phyloP scores from a whole-genome alignment of 2,329 filamentous ascomycete genomes.

The Trichoderma sp. region DNA sequence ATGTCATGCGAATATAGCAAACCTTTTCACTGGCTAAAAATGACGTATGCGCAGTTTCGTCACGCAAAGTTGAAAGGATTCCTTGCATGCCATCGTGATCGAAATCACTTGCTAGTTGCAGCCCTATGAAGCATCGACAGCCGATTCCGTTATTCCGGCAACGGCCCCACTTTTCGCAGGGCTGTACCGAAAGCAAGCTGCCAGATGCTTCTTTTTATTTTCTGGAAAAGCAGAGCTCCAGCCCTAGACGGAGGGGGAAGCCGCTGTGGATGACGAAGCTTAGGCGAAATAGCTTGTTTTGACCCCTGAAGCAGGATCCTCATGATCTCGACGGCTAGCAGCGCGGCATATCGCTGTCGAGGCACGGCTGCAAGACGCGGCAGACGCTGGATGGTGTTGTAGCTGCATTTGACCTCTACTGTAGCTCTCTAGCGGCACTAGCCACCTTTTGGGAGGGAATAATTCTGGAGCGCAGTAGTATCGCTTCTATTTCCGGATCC shows the following conservation, averaged over 20 bases:
- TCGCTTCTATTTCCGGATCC: constrained; percentile 2
- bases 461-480: background rate
- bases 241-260: background rate
- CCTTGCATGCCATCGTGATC: background rate
- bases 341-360: background rate
- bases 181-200: background rate
- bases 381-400: background rate
- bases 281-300: background rate
- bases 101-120: background rate
- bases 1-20: background rate
- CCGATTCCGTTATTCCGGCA: constrained; percentile 25
- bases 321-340: background rate
- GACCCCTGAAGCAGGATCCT: background rate
- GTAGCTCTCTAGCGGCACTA: background rate
- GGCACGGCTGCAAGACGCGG: background rate
- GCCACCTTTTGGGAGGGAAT: constrained; percentile 1
- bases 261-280: background rate
- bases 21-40: background rate
- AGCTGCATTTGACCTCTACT: background rate
- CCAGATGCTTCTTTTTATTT: background rate
- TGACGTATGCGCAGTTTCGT: background rate
- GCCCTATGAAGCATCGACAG: background rate
- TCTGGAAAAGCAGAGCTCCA: background rate
- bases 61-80: background rate
- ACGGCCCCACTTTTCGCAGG: background rate